These are phyloP conservation scores for Plasmodium falciparum DNA, from an alignment of 169 alveolate genomes.

Conservation along the genomic window DNA sequence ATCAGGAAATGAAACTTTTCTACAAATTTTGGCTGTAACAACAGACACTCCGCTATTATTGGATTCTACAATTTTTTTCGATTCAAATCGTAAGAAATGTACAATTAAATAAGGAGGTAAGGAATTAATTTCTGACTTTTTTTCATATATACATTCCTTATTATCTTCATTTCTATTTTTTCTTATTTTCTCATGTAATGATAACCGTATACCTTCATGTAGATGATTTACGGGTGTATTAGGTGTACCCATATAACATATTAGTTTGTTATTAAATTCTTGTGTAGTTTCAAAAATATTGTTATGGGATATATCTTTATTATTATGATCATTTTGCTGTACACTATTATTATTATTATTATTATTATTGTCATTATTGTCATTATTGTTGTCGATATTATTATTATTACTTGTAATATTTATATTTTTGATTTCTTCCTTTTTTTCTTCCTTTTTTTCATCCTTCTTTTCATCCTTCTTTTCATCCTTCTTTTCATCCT, in stretches of 20 bases:
- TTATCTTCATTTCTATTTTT: slow-evolving; percentile 88
- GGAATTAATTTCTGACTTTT: slow-evolving; percentile 88
- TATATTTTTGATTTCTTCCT: neutral
- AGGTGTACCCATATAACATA: slow-evolving; percentile 91
- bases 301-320: too few relatives aligned
- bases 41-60: slow-evolving; percentile 92
- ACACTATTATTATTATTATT: too few relatives aligned
- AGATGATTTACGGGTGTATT: slow-evolving; percentile 91
- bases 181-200: slow-evolving; percentile 91
- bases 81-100: slow-evolving; percentile 96
- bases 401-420: neutral
- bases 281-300: slow-evolving; percentile 21
- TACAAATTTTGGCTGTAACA: slow-evolving; percentile 95
- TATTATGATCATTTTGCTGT: too few relatives aligned
- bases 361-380: neutral
- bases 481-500: neutral
- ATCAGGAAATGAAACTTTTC: slow-evolving; percentile 94
- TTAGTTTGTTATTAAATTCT: slow-evolving; percentile 62
- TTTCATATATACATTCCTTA: slow-evolving; percentile 90
- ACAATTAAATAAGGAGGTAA: slow-evolving; percentile 94
- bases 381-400: neutral
- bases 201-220: slow-evolving; percentile 92
- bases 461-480: neutral
- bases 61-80: slow-evolving; percentile 91
- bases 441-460: neutral